phyloP scores from a whole-genome alignment of 495 filamentous ascomycete species.

The Talaromyces adpressus region DNA sequence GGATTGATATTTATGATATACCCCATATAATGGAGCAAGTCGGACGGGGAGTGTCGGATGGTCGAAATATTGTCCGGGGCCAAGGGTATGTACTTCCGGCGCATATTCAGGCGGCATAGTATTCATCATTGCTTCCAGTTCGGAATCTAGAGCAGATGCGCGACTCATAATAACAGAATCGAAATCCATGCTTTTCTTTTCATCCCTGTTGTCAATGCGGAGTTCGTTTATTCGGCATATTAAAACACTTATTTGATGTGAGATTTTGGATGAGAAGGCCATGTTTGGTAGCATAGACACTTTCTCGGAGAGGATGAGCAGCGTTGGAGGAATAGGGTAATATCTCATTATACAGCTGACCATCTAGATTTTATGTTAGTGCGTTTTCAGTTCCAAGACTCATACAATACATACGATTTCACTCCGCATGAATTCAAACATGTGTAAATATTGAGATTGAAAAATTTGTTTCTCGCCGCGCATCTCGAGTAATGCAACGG shows the following conservation, averaged over 20 bases:
- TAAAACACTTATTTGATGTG: neutral
- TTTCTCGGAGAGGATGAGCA: constrained; percentile 26
- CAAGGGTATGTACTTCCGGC: neutral
- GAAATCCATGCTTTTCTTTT: constrained; percentile 24
- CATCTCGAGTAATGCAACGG: constrained; percentile 48
- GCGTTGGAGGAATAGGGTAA: constrained; percentile 19
- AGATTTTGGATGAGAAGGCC: neutral
- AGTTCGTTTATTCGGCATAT: constrained; percentile 37
- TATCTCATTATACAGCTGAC: neutral
- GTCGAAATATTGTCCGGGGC: neutral
- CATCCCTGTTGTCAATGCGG: constrained; percentile 13
- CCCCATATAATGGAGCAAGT: constrained; percentile 37
- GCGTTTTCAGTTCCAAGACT: neutral
- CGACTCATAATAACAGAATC: constrained; percentile 36
- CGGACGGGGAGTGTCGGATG: neutral
- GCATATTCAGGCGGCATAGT: neutral
- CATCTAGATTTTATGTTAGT: neutral
- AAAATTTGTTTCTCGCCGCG: constrained; percentile 50
- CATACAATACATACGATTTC: constrained; percentile 25
- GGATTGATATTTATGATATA: constrained; percentile 53
- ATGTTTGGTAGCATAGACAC: neutral
- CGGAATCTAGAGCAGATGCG: constrained; percentile 43
- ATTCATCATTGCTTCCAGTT: constrained; percentile 28
- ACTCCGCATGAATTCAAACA: constrained; percentile 51
- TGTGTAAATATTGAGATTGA: constrained; percentile 44